These are phyloP conservation scores for Calocera cornea DNA, from an alignment of 768 basidiomycete genomes.

Conservation along the genomic window DNA sequence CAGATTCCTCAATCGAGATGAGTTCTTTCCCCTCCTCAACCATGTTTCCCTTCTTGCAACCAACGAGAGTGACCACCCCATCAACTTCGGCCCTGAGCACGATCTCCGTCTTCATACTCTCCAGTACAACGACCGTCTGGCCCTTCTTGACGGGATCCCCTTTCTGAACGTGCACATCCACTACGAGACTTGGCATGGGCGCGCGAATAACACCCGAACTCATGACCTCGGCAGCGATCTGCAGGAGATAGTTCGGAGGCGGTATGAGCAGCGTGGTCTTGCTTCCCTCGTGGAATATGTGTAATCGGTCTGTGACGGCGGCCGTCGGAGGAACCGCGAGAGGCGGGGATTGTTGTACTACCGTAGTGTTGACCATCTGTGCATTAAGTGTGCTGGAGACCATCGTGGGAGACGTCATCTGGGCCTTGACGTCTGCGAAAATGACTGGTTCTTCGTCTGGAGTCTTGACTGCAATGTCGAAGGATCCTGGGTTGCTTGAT, in stretches of 20 bases:
- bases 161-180: constrained; percentile 65
- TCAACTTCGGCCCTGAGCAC: constrained; percentile 56
- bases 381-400: constrained; percentile 42
- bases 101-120: constrained; percentile 98
- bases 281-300: constrained; percentile 47
- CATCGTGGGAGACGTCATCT: constrained; percentile 33
- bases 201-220: constrained; percentile 53
- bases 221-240: constrained; percentile 47
- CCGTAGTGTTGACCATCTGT: constrained; percentile 42
- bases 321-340: constrained; percentile 37
- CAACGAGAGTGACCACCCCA: constrained; percentile 58
- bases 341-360: constrained; percentile 49
- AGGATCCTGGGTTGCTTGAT: constrained; percentile 32
- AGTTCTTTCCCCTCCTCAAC: constrained; percentile 76
- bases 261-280: constrained; percentile 57
- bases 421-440: constrained; percentile 16
- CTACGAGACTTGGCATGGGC: constrained; percentile 89
- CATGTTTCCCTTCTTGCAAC: constrained; percentile 77
- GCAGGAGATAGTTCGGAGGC: constrained; percentile 55
- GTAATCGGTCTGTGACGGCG: constrained; percentile 56
- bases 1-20: constrained; percentile 23
- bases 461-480: constrained; percentile 40
- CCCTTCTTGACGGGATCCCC: constrained; percentile 73
- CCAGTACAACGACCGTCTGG: constrained; percentile 67
- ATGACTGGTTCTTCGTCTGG: constrained; percentile 18